phyloP scores from a whole-genome alignment of 306 rosid species.

The Vachellia collinsii region DNA sequence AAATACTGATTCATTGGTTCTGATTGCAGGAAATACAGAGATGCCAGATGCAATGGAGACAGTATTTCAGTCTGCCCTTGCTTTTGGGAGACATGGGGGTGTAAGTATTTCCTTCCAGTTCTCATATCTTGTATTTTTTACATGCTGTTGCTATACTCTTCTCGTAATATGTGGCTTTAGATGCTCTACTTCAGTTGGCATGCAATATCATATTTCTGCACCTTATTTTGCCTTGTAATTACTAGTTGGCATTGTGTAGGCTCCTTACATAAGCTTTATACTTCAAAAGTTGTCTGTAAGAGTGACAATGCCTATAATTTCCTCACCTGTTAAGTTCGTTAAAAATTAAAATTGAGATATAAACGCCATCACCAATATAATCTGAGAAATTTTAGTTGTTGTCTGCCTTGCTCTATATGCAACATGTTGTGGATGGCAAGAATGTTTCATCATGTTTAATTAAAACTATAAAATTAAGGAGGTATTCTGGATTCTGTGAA shows the following conservation, averaged over 20 bases:
- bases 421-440: neutral
- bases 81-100: slow-evolving; percentile 88
- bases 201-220: slow-evolving; percentile 20
- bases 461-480: neutral
- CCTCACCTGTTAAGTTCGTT: neutral
- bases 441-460: slow-evolving; percentile 7
- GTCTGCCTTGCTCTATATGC: neutral
- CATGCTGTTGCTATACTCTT: neutral
- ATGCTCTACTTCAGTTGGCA: slow-evolving; percentile 17
- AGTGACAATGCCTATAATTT: neutral
- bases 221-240: slow-evolving; percentile 4
- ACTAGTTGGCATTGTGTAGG: slow-evolving; percentile 4
- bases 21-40: slow-evolving; percentile 76
- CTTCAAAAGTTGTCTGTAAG: neutral
- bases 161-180: slow-evolving; percentile 20
- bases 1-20: slow-evolving; percentile 23
- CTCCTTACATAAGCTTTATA: slow-evolving; percentile 1
- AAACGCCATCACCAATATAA: neutral
- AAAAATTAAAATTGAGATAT: neutral
- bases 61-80: slow-evolving; percentile 92
- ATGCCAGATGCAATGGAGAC: slow-evolving; percentile 99
- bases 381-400: neutral
- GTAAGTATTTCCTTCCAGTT: slow-evolving; percentile 58
- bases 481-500: neutral
- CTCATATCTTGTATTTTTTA: slow-evolving; percentile 33